Conservation (phyloP, 345 rosid species). For the Linum tenue region DNA sequence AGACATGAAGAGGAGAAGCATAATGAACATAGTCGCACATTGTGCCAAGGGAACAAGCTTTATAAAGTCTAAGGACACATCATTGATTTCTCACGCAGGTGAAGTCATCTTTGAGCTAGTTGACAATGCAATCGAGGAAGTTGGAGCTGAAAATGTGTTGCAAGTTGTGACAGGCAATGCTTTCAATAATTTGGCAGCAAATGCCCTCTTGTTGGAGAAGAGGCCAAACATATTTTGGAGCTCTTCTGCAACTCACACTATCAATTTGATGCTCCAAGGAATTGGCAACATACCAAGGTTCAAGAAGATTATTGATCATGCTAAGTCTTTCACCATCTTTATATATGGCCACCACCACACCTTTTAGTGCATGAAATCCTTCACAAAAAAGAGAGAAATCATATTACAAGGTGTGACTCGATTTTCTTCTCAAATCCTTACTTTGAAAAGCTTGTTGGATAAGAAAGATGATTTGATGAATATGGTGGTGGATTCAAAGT, state of each 20-base stretch:
- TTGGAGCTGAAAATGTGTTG: neutral
- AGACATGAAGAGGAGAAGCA: too few relatives aligned
- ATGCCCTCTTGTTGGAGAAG: neutral
- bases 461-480: neutral
- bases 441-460: neutral
- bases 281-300: neutral
- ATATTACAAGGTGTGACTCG: neutral
- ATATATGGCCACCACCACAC: neutral
- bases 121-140: neutral
- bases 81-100: too few relatives aligned
- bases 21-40: too few relatives aligned
- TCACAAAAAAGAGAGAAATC: slow-evolving; percentile 1
- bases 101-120: neutral
- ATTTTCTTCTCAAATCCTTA: neutral
- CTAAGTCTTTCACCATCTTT: neutral
- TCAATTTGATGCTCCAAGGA: slow-evolving; percentile 1
- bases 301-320: neutral
- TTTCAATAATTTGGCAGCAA: neutral
- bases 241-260: neutral
- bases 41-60: too few relatives aligned
- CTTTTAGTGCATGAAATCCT: neutral
- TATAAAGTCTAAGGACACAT: too few relatives aligned
- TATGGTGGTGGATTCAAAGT: neutral
- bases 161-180: neutral
- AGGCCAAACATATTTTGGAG: slow-evolving; percentile 3